Base-by-base conservation (phyloP, 352 stramenopile genomes). In the Phytophthora sp. region DNA sequence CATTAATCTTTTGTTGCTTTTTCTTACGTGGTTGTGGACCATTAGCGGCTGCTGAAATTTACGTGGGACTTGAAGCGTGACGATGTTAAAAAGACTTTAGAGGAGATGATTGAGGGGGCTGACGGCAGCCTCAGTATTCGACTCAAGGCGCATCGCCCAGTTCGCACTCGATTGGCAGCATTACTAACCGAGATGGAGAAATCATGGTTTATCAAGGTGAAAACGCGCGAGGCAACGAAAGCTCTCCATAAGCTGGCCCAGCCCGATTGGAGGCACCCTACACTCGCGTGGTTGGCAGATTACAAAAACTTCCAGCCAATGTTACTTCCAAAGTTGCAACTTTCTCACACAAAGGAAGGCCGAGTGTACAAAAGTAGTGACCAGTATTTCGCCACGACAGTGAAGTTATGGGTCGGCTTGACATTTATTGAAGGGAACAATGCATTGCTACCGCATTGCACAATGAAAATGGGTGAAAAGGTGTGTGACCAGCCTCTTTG, bases 381-480 rank as follows among this genome's bases (percentile, higher is more conserved):
- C 5, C 79, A 96, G 30, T 96, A 96, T 36, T 93, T 95, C 38
- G 36, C 77, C 30, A 90, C 77, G 24, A 86, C 88, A 24, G 73
- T 91, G 26, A 77, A 85, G 50, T 53, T 97, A 9, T 94, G 87
- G 86, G 82, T 91, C 21, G 89, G 84, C 2, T 96, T 97, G 88
- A 93, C 89, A 1, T 97, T 97, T 69, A 70, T 89, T 2, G 89
- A 96, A 70, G 89, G 88, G 4, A 87, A 94, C 73, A 88, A 91
- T 44, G 83, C 89, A 13, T 67, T 97, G 20, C 66, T 92, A 8
- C 88, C 89, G 0, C 77, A 91, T 51, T 97, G 89, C 50, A 84
- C 81, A 0, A 65, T 79, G 18, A 79, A 77, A 18, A 64, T 65
- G 30, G 70, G 72, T 12, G 82, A 86, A 30, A 89, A 86, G 50